Percentiles rank a stretch among this genome's conserved stretches.
phyloP scores from a whole-genome alignment of 345 rosid genomes.

The Gossypium thurberi region DNA sequence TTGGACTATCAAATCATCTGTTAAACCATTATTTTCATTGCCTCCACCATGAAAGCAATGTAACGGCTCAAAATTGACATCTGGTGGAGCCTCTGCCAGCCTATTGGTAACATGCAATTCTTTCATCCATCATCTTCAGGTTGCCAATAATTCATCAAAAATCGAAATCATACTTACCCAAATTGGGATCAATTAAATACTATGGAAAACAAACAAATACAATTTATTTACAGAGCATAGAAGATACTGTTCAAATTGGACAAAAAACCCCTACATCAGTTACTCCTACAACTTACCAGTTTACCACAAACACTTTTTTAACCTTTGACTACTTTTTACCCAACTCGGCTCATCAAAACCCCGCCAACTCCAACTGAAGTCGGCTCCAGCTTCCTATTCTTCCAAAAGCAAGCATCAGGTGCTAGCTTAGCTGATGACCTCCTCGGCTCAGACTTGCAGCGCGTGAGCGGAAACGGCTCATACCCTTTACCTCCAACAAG shows the following conservation, averaged over 20 bases:
- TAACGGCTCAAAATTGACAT: constrained; percentile 11
- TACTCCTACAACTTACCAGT: constrained; percentile 22
- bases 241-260: background rate
- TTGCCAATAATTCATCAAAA: background rate
- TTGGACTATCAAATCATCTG: constrained; percentile 8
- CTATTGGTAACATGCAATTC: background rate
- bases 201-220: background rate
- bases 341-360: constrained; percentile 30
- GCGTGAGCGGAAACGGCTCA: constrained; percentile 64
- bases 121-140: background rate
- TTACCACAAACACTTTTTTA: background rate
- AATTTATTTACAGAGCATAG: constrained; percentile 18
- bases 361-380: constrained; percentile 65
- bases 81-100: background rate
- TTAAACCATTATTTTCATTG: background rate
- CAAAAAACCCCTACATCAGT: constrained; percentile 1
- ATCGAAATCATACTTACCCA: background rate
- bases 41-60: constrained; percentile 9
- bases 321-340: background rate
- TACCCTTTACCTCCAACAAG: constrained; percentile 41
- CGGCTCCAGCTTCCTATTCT: constrained; percentile 79
- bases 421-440: constrained; percentile 58
- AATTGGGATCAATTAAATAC: too few relatives aligned
- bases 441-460: constrained; percentile 96
- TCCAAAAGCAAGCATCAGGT: constrained; percentile 79